Evolutionary conservation across 2,329 filamentous ascomycete genomes (phyloP).

Genomic region (Talaromyces sp.): DNA sequence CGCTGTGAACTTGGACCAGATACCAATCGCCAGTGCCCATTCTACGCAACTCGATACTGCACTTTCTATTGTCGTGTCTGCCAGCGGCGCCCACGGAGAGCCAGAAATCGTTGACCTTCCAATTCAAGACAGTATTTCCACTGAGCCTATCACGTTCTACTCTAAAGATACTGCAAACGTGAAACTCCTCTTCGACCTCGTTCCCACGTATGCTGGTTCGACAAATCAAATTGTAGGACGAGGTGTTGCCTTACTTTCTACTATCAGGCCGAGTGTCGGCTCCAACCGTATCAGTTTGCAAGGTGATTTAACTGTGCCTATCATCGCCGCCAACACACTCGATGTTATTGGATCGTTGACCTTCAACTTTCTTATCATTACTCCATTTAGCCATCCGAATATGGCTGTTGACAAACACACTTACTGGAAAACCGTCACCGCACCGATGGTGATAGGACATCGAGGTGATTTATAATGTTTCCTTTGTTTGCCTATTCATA

Average conservation of each 20-base stretch:
- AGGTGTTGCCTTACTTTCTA: constrained; percentile 80
- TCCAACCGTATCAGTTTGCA: constrained; percentile 86
- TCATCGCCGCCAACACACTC: constrained; percentile 72
- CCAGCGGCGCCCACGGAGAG: constrained; percentile 77
- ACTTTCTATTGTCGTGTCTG: constrained; percentile 83
- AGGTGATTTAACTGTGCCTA: constrained; percentile 86
- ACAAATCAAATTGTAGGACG: constrained; percentile 80
- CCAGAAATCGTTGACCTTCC: constrained; percentile 86
- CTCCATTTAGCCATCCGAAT: constrained; percentile 86
- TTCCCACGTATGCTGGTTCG: constrained; percentile 85
- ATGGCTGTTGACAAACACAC: constrained; percentile 82
- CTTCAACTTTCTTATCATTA: constrained; percentile 95
- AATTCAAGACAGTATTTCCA: constrained; percentile 87
- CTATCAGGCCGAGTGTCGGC: constrained; percentile 75
- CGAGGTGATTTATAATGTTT: constrained; percentile 37
- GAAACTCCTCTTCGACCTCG: constrained; percentile 87
- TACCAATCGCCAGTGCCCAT: constrained; percentile 82
- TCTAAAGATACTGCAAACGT: constrained; percentile 73
- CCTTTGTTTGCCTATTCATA: background rate
- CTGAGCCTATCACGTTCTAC: constrained; percentile 87
- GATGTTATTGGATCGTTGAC: constrained; percentile 93
- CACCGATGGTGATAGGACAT: constrained; percentile 76
- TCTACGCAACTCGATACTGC: constrained; percentile 92
- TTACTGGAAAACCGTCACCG: constrained; percentile 90
- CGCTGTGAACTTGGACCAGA: constrained; percentile 79